Percentiles rank a stretch among this genome's conserved stretches.
Conservation (phyloP, 2,329 filamentous ascomycete species). For the Boeremia exigua region DNA sequence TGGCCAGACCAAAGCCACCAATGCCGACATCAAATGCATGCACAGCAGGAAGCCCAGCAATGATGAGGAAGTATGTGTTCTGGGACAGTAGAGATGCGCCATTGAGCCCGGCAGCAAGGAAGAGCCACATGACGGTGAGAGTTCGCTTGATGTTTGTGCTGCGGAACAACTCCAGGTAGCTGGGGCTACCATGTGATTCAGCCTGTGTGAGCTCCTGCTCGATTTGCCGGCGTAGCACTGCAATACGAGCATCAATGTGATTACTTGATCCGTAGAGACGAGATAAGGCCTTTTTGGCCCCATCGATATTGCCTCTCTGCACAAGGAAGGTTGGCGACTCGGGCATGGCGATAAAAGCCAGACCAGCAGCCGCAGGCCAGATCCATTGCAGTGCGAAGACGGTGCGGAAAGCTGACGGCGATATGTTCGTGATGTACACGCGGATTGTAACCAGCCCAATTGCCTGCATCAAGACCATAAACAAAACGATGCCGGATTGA, state of each 20-base stretch:
- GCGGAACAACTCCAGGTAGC: slow-evolving; percentile 12
- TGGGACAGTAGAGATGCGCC: slow-evolving; percentile 10
- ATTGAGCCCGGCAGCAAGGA: slow-evolving; percentile 14
- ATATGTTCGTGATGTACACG: slow-evolving; percentile 4
- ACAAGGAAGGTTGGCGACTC: slow-evolving; percentile 16
- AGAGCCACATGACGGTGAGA: slow-evolving; percentile 12
- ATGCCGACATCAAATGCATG: slow-evolving; percentile 15
- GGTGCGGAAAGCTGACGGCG: slow-evolving; percentile 1
- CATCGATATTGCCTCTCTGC: slow-evolving; percentile 8
- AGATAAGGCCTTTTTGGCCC: slow-evolving; percentile 4
- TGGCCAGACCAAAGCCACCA: slow-evolving; percentile 14
- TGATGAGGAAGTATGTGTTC: slow-evolving; percentile 14
- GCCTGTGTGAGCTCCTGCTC: slow-evolving; percentile 1
- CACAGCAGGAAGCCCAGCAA: slow-evolving; percentile 9
- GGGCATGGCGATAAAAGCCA: slow-evolving; percentile 6
- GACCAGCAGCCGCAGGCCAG: slow-evolving; percentile 1
- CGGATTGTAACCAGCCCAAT: slow-evolving; percentile 11
- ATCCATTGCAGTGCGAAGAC: slow-evolving; percentile 14
- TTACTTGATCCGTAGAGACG: slow-evolving; percentile 8
- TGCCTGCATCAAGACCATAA: slow-evolving; percentile 15
- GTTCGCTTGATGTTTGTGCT: slow-evolving; percentile 12
- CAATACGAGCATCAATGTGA: slow-evolving; percentile 10
- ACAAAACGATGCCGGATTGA: slow-evolving; percentile 11
- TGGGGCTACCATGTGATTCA: slow-evolving; percentile 1
- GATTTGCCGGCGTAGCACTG: slow-evolving; percentile 4